phyloP scores from a whole-genome alignment of 345 rosid species.

The Aethionema arabicum region DNA sequence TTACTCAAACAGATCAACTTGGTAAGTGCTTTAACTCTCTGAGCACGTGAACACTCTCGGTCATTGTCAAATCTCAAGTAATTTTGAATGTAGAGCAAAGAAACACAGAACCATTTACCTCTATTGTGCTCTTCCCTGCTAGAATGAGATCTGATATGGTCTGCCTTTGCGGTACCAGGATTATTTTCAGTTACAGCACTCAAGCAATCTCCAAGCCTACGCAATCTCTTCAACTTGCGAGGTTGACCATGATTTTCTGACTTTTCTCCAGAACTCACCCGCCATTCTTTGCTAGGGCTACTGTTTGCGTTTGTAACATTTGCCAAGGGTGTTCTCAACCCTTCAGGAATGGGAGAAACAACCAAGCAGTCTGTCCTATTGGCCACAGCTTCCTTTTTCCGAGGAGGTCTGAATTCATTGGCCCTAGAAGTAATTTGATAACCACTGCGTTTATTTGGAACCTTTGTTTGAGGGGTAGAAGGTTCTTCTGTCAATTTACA shows the following conservation, averaged over 20 bases:
- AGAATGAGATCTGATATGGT: conserved; percentile 35
- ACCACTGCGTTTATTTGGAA: conserved; percentile 15
- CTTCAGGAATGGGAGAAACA: conserved; percentile 42
- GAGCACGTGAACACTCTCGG: conserved; percentile 1
- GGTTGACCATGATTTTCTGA: conserved; percentile 43
- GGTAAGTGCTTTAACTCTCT: neutral
- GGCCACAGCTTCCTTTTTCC: conserved; percentile 29
- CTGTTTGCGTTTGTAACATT: conserved; percentile 35
- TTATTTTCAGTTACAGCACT: conserved; percentile 40
- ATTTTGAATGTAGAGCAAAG: conserved; percentile 1
- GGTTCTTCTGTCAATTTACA: conserved; percentile 34
- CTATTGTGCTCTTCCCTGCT: conserved; percentile 37
- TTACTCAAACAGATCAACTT: conserved; percentile 10
- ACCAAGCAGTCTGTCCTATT: conserved; percentile 31
- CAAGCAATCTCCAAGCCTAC: conserved; percentile 58
- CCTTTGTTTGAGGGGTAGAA: conserved; percentile 35
- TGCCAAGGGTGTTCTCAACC: conserved; percentile 40
- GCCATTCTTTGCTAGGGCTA: conserved; percentile 62
- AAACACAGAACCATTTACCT: conserved; percentile 42
- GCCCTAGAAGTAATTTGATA: conserved; percentile 17
- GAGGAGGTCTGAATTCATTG: conserved; percentile 36
- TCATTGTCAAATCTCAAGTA: neutral
- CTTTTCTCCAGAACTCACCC: conserved; percentile 55
- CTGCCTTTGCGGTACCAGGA: conserved; percentile 27
- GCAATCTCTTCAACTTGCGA: conserved; percentile 70